Percentiles rank a stretch among this genome's conserved stretches.
Conservation (phyloP, 164 flowering plant genomes). For the Nymphaea colorata region DNA sequence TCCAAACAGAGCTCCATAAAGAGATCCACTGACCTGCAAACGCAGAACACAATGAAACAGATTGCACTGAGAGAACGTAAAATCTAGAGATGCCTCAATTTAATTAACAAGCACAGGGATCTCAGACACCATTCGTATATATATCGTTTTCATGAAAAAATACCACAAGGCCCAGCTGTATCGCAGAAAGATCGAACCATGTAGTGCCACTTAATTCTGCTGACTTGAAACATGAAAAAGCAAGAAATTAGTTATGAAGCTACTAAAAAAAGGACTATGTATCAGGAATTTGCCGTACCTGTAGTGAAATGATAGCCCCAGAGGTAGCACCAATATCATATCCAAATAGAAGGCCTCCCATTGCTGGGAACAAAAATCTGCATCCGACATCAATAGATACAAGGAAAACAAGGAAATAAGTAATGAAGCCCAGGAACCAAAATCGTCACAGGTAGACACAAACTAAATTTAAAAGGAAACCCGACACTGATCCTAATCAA, state of each 20-base stretch:
- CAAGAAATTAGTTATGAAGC: not conserved
- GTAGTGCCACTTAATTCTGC: constrained; percentile 86
- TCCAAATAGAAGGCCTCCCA: constrained; percentile 91
- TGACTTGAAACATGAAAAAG: constrained; percentile 33
- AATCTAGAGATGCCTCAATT: not conserved
- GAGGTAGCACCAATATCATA: constrained; percentile 99
- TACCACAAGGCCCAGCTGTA: constrained; percentile 98
- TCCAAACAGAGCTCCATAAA: constrained; percentile 94
- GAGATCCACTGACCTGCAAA: constrained; percentile 84
- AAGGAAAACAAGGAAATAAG: not conserved
- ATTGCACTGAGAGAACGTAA: not conserved
- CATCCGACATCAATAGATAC: not conserved
- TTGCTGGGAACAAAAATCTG: constrained; percentile 92
- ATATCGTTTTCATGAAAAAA: constrained; percentile 6
- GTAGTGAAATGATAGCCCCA: constrained; percentile 84
- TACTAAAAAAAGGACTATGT: not conserved
- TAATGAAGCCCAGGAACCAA: not conserved
- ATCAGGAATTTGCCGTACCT: constrained; percentile 28
- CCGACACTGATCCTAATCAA: not conserved
- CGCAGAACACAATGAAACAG: not conserved
- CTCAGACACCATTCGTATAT: not conserved
- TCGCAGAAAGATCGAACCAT: constrained; percentile 77
- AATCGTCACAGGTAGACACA: no score
- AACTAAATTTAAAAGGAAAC: not conserved
- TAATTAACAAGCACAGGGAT: not conserved